These are phyloP conservation scores for Rachicladosporium sp. DNA, from an alignment of 2,329 filamentous ascomycete species.

Conservation along the genomic window DNA sequence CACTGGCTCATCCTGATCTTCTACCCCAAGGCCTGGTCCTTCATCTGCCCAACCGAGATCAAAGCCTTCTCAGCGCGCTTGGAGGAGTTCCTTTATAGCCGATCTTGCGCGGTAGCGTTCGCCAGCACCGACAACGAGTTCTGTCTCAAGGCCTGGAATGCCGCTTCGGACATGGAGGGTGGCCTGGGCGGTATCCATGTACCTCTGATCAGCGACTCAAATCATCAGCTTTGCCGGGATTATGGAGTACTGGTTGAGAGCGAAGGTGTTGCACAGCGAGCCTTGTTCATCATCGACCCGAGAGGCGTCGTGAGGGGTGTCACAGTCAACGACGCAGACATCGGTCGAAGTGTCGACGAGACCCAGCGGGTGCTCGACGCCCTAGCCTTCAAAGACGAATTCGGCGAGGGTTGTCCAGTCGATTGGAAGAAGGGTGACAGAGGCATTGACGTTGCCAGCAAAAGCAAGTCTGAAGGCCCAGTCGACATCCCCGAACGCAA, in stretches of 20 bases:
- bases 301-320: constrained; percentile 48
- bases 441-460: constrained; percentile 16
- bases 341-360: constrained; percentile 53
- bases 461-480: constrained; percentile 15
- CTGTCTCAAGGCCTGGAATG: constrained; percentile 46
- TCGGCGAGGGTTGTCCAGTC: constrained; percentile 26
- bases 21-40: constrained; percentile 57
- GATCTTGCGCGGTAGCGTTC: constrained; percentile 49
- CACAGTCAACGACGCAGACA: constrained; percentile 53
- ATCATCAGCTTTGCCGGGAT: constrained; percentile 45
- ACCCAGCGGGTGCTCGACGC: constrained; percentile 45
- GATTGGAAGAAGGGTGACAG: constrained; percentile 23
- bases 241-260: constrained; percentile 55
- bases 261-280: constrained; percentile 50
- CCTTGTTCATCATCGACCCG: constrained; percentile 55
- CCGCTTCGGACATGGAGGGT: constrained; percentile 46
- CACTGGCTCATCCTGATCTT: constrained; percentile 54
- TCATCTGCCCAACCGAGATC: constrained; percentile 56
- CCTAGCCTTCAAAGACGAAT: constrained; percentile 34
- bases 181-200: constrained; percentile 50
- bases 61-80: constrained; percentile 51
- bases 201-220: constrained; percentile 51
- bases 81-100: constrained; percentile 43
- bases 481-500: constrained; percentile 14
- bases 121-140: constrained; percentile 51